Base-by-base conservation (phyloP, 768 basidiomycete species). In the Podaxis sp. region DNA sequence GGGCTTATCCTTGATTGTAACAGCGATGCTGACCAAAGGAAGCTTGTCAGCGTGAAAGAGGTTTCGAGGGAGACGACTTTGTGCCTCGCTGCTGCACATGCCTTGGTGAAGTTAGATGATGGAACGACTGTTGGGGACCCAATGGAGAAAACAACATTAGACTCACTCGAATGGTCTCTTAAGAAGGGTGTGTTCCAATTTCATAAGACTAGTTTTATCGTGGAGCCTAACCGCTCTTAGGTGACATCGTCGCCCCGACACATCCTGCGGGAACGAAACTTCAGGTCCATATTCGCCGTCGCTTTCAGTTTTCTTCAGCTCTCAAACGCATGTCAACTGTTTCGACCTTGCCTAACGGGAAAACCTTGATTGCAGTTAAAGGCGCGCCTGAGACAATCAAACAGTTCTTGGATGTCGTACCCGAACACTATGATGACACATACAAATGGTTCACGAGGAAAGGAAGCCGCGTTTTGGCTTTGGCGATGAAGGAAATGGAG, bases 321-420 rank as follows among this genome's bases (percentile, higher is more conserved):
- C 82, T 99, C 53, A 99, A 99, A 76, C 87, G 97, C 66, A 99
- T 99, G 97, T 94, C 93, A 2, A 98, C 96, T 1, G 79, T 99
- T 6, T 85, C 86, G 1, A 78, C 84, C 42, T 81, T 90, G 4
- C 86, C 84, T 11, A 82, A 83, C 1, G 86, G 86, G 15, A 84
- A 80, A 62, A 79, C 83, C 3, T 67, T 93, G 7, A 84, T 83
- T 3, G 83, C 95, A 1, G 95, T 97, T 60, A 99, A 99, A 76
- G 97, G 97, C 55, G 97, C 97, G 0, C 97, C 97, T 0, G 97
- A 99, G 76, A 98, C 96, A 2, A 92, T 99, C 73, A 95, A 92
- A 73, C 75, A 75, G 17, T 98, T 99, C 95, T 84, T 96, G 54
- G 77, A 74, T 11, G 63, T 68, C 2, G 83, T 96, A 1, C 97